Conservation (phyloP, 768 basidiomycete species). For the Panaeolus papilionaceus region DNA sequence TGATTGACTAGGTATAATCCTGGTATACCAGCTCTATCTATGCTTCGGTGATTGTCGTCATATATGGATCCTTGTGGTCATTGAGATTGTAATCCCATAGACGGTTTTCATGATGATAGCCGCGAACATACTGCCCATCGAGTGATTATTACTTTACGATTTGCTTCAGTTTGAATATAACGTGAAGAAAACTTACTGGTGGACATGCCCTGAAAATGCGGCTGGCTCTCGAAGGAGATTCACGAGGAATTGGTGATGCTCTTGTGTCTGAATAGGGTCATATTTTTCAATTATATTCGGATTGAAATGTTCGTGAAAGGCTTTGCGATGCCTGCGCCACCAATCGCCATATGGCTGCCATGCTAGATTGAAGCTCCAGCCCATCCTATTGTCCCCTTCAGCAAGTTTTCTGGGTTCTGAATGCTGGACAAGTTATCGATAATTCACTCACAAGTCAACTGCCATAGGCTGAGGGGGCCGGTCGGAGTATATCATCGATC, state of each 20-base stretch:
- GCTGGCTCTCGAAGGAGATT: slow-evolving; percentile 34
- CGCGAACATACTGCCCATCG: slow-evolving; percentile 15
- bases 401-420: neutral
- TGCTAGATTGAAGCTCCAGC: slow-evolving; percentile 21
- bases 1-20: slow-evolving; percentile 54
- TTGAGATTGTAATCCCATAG: slow-evolving; percentile 36
- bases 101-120: slow-evolving; percentile 31
- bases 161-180: slow-evolving; percentile 4
- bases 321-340: slow-evolving; percentile 31
- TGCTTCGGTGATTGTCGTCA: slow-evolving; percentile 38
- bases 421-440: neutral
- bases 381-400: slow-evolving; percentile 21
- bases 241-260: slow-evolving; percentile 37
- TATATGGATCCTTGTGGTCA: slow-evolving; percentile 41
- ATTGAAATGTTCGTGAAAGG: slow-evolving; percentile 34
- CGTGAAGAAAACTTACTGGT: neutral
- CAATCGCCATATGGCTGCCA: slow-evolving; percentile 32
- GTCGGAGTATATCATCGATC: slow-evolving; percentile 46
- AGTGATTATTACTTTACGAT: slow-evolving; percentile 22
- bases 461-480: slow-evolving; percentile 33
- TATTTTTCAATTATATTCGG: slow-evolving; percentile 22
- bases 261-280: slow-evolving; percentile 25
- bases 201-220: slow-evolving; percentile 20
- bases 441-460: slow-evolving; percentile 26
- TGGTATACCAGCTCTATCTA: slow-evolving; percentile 38